Conservation (phyloP, 202 grass and related monocot genomes). For the Zizania palustris region DNA sequence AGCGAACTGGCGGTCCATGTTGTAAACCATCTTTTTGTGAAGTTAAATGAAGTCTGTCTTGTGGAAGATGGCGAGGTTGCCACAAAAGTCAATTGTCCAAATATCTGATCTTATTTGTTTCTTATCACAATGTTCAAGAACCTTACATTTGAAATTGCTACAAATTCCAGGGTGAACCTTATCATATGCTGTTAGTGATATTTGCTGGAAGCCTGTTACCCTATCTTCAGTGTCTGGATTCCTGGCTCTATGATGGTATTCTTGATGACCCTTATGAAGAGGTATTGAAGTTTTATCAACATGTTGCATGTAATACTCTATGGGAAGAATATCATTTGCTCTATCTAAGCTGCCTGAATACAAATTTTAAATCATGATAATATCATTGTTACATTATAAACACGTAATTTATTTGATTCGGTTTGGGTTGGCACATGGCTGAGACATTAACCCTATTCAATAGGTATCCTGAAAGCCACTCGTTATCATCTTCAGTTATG, state of each 20-base stretch:
- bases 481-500: not conserved
- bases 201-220: conserved; percentile 77
- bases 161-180: conserved; percentile 66
- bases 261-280: conserved; percentile 95
- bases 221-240: conserved; percentile 90
- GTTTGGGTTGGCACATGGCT: not conserved
- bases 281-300: conserved; percentile 47
- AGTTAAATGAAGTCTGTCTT: conserved; percentile 81
- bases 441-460: not conserved
- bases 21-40: conserved; percentile 78
- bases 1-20: conserved; percentile 73
- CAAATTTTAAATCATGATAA: not conserved
- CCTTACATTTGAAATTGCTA: conserved; percentile 37
- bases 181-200: conserved; percentile 84
- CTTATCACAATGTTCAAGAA: conserved; percentile 11
- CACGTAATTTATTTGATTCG: not conserved
- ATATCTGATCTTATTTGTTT: conserved; percentile 32
- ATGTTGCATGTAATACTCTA: conserved; percentile 15
- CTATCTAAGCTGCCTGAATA: not conserved
- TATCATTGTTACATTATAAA: conserved; percentile 16
- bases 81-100: conserved; percentile 26
- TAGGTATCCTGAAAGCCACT: not conserved
- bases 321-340: not conserved
- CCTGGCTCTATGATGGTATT: conserved; percentile 95
- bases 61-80: conserved; percentile 86